Evolutionary conservation across 2,329 filamentous ascomycete genomes (phyloP).

Genomic region (Fusarium secorum): DNA sequence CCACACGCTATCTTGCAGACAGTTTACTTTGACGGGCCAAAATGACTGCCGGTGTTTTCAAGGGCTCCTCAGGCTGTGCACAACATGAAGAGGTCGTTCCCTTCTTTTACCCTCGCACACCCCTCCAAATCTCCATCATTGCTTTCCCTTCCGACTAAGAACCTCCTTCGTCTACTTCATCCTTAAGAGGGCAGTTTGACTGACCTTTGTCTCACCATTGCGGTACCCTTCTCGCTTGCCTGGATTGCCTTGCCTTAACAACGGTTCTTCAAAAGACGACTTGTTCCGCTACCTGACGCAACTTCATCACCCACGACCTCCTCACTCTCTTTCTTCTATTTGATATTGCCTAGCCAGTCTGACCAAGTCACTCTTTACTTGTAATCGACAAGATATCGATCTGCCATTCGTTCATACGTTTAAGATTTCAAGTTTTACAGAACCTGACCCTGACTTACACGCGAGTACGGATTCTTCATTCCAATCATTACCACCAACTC

Average conservation of each 20-base stretch:
- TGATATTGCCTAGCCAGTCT: slow-evolving; percentile 23
- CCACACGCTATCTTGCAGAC: slow-evolving; percentile 45
- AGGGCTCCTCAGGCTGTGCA: slow-evolving; percentile 31
- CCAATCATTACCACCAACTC: slow-evolving; percentile 25
- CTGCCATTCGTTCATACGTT: slow-evolving; percentile 23
- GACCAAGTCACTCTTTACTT: slow-evolving; percentile 38
- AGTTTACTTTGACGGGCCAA: slow-evolving; percentile 41
- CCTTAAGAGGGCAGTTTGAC: slow-evolving; percentile 45
- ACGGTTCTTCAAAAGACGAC: slow-evolving; percentile 42
- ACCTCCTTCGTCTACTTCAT: slow-evolving; percentile 48
- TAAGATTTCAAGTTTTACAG: neutral
- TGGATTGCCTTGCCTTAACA: slow-evolving; percentile 29
- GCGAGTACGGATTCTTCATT: slow-evolving; percentile 25
- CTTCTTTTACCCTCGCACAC: slow-evolving; percentile 50
- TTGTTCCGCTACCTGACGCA: slow-evolving; percentile 28
- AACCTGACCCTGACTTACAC: slow-evolving; percentile 12
- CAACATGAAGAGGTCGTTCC: slow-evolving; percentile 41
- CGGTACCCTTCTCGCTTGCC: slow-evolving; percentile 45
- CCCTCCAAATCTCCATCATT: slow-evolving; percentile 42
- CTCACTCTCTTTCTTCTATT: slow-evolving; percentile 31
- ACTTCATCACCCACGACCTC: slow-evolving; percentile 26
- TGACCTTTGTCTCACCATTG: slow-evolving; percentile 46
- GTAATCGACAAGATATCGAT: slow-evolving; percentile 11
- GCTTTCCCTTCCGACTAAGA: slow-evolving; percentile 41
- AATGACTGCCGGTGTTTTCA: slow-evolving; percentile 40